These are phyloP conservation scores for Colletotrichum echinochloae DNA, from an alignment of 2,329 filamentous ascomycete genomes.

Conservation along the genomic window DNA sequence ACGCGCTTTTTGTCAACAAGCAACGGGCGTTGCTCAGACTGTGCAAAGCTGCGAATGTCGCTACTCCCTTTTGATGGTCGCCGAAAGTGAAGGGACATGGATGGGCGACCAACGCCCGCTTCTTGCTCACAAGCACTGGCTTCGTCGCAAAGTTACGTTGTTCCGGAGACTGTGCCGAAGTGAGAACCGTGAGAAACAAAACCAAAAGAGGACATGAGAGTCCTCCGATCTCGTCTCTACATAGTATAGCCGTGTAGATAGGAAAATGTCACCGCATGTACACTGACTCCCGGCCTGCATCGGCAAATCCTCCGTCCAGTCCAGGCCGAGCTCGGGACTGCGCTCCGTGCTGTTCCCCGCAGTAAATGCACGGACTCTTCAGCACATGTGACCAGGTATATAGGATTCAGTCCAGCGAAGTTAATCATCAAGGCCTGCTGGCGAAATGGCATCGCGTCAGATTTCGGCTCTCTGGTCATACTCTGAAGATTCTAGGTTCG, in stretches of 20 bases:
- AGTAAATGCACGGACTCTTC: not conserved
- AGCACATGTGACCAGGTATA: accelerated
- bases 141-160: not conserved
- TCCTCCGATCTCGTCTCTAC: not conserved
- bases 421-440: slow-evolving; percentile 33
- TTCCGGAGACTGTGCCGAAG: not conserved
- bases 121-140: not conserved
- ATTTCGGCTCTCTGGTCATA: slow-evolving; percentile 34
- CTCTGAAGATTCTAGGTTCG: slow-evolving; percentile 41
- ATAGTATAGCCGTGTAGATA: not conserved
- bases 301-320: not conserved
- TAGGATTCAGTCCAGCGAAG: accelerated
- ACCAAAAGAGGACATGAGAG: too few relatives aligned
- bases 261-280: not conserved
- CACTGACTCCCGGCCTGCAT: not conserved
- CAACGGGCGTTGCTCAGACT: not conserved
- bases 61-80: not conserved
- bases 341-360: not conserved
- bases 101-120: not conserved
- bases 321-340: slow-evolving; percentile 6
- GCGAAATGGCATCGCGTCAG: slow-evolving; percentile 41
- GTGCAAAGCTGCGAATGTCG: not conserved
- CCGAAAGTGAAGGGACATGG: not conserved
- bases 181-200: not conserved
- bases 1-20: not conserved